Evolutionary conservation across 306 rosid species (phyloP).

Genomic region (Dalbergia oliveri): DNA sequence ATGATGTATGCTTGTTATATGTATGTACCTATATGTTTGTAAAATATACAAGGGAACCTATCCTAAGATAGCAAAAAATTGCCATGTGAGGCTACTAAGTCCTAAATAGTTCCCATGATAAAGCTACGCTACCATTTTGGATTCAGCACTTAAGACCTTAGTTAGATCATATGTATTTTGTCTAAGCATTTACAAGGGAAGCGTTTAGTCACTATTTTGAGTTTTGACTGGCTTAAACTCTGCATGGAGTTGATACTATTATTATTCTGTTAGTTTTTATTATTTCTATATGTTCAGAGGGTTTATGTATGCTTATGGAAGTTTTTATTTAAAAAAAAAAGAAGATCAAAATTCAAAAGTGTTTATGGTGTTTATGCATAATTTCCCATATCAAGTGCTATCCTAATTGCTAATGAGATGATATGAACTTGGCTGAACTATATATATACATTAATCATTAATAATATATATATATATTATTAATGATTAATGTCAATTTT

Average conservation of each 20-base stretch:
- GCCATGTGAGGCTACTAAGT: neutral
- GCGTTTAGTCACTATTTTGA: slow-evolving; percentile 13
- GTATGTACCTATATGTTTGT: neutral
- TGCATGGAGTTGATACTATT: neutral
- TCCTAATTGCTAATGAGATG: slow-evolving; percentile 18
- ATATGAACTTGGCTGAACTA: neutral
- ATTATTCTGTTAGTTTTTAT: slow-evolving; percentile 1
- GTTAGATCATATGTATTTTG: slow-evolving; percentile 10
- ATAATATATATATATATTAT: too few species aligned
- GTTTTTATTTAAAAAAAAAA: too few species aligned
- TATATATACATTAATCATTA: too few species aligned
- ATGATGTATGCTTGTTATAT: neutral
- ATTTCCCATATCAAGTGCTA: slow-evolving; percentile 4
- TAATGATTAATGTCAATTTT: too few species aligned
- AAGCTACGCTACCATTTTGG: neutral
- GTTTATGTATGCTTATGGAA: neutral
- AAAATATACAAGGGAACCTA: neutral
- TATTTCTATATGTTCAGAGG: neutral
- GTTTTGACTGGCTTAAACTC: neutral
- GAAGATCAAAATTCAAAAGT: neutral
- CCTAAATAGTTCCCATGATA: neutral
- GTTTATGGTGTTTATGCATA: slow-evolving; percentile 25
- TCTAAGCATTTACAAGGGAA: neutral
- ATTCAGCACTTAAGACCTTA: slow-evolving; percentile 1
- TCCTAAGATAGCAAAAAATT: neutral